Evolutionary conservation across 768 basidiomycete species (phyloP).

Genomic region (Boletus insuetus): DNA sequence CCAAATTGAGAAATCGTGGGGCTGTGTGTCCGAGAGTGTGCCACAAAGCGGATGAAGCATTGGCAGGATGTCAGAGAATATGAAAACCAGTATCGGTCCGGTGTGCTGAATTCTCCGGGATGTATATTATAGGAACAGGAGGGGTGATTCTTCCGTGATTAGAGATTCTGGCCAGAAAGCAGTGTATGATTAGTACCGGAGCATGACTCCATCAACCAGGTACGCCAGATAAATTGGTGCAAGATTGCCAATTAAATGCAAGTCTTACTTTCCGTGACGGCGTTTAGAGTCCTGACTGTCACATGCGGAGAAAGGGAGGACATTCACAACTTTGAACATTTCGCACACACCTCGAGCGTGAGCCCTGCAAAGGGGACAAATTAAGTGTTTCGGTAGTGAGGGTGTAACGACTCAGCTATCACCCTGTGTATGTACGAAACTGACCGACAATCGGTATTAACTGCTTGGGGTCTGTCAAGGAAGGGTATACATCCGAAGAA

Average conservation of each 20-base stretch:
- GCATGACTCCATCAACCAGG: conserved; percentile 23
- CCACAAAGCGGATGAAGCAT: conserved; percentile 28
- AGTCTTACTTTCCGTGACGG: conserved; percentile 4
- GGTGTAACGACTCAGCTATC: background rate
- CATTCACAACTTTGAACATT: background rate
- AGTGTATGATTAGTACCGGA: conserved; percentile 9
- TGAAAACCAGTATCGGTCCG: conserved; percentile 5
- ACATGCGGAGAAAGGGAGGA: conserved; percentile 14
- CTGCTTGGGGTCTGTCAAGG: background rate
- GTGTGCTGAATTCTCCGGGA: background rate
- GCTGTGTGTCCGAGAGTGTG: conserved; percentile 31
- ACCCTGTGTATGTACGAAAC: background rate
- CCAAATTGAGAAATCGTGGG: conserved; percentile 8
- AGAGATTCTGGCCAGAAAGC: conserved; percentile 6
- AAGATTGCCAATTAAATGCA: conserved; percentile 13
- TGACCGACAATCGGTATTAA: background rate
- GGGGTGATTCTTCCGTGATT: background rate
- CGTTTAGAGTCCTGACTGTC: conserved; percentile 11
- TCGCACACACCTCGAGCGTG: conserved; percentile 6
- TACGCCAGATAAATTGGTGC: conserved; percentile 15
- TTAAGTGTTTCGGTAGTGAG: background rate
- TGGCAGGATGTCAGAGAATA: conserved; percentile 16
- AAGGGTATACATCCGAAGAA: background rate
- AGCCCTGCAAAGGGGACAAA: background rate
- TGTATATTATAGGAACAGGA: background rate